Base-by-base conservation (phyloP, 2,329 filamentous ascomycete genomes). In the Alternaria sp. region DNA sequence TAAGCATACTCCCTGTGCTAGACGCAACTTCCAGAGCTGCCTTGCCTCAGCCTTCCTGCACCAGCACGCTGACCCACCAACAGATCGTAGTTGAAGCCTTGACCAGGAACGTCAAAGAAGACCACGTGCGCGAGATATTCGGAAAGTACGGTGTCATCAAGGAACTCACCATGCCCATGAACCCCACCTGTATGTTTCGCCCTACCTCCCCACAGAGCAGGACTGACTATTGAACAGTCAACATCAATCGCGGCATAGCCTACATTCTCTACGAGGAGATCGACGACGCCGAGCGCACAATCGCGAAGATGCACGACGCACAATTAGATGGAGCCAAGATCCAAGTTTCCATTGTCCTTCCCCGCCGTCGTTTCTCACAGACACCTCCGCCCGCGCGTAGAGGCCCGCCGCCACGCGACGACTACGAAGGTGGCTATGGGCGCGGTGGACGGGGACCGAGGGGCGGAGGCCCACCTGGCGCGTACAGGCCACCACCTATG, bases 261-360 rank as follows among this genome's bases (percentile, higher is more conserved):
- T 98, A 97, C 79, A 93, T 98, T 67, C 85, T 97, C 45, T 99
- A 91, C 81, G 84, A 89, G 57, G 86, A 91, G 68, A 88, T 93
- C 67, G 85, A 87, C 53, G 91, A 95, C 67, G 95, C 96, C 23
- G 93, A 97, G 81, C 85, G 89, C 13, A 96, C 96, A 26, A 96
- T 97, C 71, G 89, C 94, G 17, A 92, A 97, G 78, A 98, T 99
- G 96, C 96, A 99, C 80, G 96, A 99, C 82, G 93, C 92, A n/a
- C 92, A 97, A 76, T 83, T 97, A 26, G 94, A 97, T 79, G 93
- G 93, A 55, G 88, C 90, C 21, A 85, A 89, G 43, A 90, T 97
- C 74, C 91, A 91, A 74, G 94, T 97, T 52, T 96, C 92, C 47
- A 96, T 97, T 69, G 93, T 97, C 25, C 85, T 97, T 36, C 93